These are phyloP conservation scores for Panicum miliaceum DNA, from an alignment of 176 grass and related monocot species.

Conservation along the genomic window DNA sequence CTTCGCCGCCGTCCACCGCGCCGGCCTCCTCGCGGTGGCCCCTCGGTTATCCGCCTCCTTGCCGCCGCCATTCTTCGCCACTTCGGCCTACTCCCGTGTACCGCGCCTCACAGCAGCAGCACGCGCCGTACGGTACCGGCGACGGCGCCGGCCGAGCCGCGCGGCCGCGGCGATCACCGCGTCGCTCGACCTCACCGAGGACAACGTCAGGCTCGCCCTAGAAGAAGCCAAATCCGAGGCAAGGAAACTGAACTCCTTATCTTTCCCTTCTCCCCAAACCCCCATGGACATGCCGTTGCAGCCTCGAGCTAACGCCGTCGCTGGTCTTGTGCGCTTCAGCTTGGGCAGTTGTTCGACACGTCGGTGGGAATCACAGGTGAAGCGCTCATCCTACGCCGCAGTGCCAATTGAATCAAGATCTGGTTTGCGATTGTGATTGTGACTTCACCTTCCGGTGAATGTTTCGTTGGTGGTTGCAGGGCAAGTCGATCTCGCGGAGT, in stretches of 20 bases:
- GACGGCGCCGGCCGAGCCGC: constrained; percentile 20
- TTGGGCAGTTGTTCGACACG: constrained; percentile 87
- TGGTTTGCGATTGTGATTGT: background rate
- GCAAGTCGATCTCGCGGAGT: constrained; percentile 80
- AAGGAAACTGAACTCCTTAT: background rate
- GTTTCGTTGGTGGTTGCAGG: constrained; percentile 34
- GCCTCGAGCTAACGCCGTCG: constrained; percentile 18
- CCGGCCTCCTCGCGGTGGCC: background rate
- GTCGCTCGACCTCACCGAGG: constrained; percentile 89
- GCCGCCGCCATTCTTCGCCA: background rate
- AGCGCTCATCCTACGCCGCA: background rate
- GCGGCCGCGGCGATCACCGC: constrained; percentile 42
- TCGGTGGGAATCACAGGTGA: constrained; percentile 91
- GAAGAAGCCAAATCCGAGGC: constrained; percentile 77
- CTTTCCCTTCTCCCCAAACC: background rate
- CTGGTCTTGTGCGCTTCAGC: constrained; percentile 48
- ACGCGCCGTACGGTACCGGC: background rate
- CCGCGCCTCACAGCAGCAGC: background rate
- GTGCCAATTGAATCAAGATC: background rate
- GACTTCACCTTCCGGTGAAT: background rate
- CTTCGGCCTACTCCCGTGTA: background rate
- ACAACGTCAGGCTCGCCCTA: constrained; percentile 72
- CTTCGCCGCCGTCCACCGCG: constrained; percentile 44
- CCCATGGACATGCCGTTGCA: background rate
- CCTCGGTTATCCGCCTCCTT: background rate